Evolutionary conservation across 2,329 filamentous ascomycete genomes (phyloP), one percentile per base, ranked within the genome.

Genomic region (Arthroderma uncinatum): DNA sequence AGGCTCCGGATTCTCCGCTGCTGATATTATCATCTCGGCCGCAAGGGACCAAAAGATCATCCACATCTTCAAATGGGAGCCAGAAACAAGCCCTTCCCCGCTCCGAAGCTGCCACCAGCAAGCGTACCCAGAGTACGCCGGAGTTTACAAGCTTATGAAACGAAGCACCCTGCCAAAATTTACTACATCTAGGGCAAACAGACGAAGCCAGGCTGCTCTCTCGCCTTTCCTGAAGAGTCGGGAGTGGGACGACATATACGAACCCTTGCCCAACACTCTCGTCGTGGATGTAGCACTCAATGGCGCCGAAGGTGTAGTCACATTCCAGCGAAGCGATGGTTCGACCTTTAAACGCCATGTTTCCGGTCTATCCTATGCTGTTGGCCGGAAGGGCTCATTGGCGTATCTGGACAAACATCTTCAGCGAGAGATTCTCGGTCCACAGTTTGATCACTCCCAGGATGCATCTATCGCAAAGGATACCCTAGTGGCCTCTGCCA

Each of bases 61-160:
- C n/a, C 81, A 84, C 62, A 65, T 82, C 55, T 84, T 78, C 66
- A 79, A 79, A 64, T 84, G 81, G 81, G 73, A 75, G n/a, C 78
- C 80, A 0, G 73, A 80, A 7, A 73, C 70, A 4, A 73, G 74
- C 16, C 79, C 80, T 0, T 82, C 79, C 0, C 81, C 81, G 1
- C 67, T 84, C 10, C 76, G 78, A 19, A 76, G 76, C 37, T 83
- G 81, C 58, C 81, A 84, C 63, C 77, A 80, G 50, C 76, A 79
- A 47, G 81, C 80, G 30, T 84, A 84, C 63, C 81, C 81, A 0
- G 81, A 83, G 60, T 84, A 84, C 64, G 80, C 81, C 0, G 74
- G 76, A 7, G 73, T 84, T 1, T 83, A 84, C 61, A 74, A 79
- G 12, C 71, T 79, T 42, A 83, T 84, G 81, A 83, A 82, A 66